A percentile compares a stretch with the other conserved stretches of the same genome.
phyloP scores from a whole-genome alignment of 768 basidiomycete species.

The Boletus coccyginus region DNA sequence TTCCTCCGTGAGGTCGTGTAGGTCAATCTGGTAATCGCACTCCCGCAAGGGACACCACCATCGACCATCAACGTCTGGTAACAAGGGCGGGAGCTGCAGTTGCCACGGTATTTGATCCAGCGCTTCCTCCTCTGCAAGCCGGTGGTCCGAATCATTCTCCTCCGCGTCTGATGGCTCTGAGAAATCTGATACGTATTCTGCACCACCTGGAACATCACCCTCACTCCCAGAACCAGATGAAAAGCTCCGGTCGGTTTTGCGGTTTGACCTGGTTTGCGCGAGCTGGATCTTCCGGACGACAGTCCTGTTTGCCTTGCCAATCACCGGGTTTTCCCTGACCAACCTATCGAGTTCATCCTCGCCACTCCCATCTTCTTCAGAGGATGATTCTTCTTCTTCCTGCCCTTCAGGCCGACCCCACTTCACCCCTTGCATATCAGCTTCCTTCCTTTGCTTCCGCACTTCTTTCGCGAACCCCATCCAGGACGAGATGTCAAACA shows the following conservation, averaged over 20 bases:
- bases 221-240: conserved; percentile 26
- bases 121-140: conserved; percentile 17
- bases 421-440: conserved; percentile 21
- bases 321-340: conserved; percentile 27
- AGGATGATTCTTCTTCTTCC: not conserved
- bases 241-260: not conserved
- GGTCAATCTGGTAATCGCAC: conserved; percentile 47
- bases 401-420: conserved; percentile 25
- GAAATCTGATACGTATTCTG: conserved; percentile 56
- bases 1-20: conserved; percentile 40
- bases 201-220: conserved; percentile 2
- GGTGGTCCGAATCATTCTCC: conserved; percentile 36
- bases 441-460: conserved; percentile 31
- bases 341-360: conserved; percentile 2
- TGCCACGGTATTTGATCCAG: conserved; percentile 36
- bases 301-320: conserved; percentile 19
- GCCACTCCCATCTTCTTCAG: conserved; percentile 5
- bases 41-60: conserved; percentile 50
- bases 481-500: conserved; percentile 50
- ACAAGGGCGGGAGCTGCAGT: conserved; percentile 35
- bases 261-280: conserved; percentile 6
- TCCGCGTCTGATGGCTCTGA: conserved; percentile 48
- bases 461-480: conserved; percentile 39
- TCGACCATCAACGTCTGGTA: conserved; percentile 42
- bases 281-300: conserved; percentile 23